These are phyloP conservation scores for Scalesia atractyloides DNA, from an alignment of 129 eudicot genomes.

Conservation along the genomic window DNA sequence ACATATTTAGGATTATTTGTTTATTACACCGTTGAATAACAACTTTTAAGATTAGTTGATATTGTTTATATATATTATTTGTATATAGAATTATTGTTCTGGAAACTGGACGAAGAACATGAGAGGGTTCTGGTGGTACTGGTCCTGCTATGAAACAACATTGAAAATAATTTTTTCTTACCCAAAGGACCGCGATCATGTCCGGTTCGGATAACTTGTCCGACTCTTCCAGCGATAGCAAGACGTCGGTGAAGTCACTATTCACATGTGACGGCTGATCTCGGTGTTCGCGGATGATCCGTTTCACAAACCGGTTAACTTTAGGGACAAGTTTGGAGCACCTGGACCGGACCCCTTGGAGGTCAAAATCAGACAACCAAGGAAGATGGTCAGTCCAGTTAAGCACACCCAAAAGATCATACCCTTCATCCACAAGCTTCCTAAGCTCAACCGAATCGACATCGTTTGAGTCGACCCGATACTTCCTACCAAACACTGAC, in stretches of 20 bases:
- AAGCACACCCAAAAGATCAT: conserved; percentile 64
- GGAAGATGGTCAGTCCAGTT: conserved; percentile 94
- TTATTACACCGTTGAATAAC: neutral
- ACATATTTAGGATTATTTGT: neutral
- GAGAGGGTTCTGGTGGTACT: no score
- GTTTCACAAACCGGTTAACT: conserved; percentile 69
- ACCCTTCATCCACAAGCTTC: conserved; percentile 78
- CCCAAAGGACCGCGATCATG: conserved; percentile 96
- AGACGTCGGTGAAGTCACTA: conserved; percentile 71
- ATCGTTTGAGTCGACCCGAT: conserved; percentile 29
- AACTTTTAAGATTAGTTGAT: neutral
- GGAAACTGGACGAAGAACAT: no score
- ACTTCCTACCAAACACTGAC: conserved; percentile 73
- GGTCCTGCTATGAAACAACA: no score
- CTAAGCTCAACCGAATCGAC: conserved; percentile 53
- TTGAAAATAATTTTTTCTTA: conserved; percentile 13
- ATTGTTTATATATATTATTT: no score
- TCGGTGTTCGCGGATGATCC: conserved; percentile 64
- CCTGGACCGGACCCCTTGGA: conserved; percentile 65
- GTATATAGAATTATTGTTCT: no score
- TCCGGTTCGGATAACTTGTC: conserved; percentile 80
- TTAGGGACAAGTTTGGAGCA: conserved; percentile 70
- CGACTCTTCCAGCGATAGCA: conserved; percentile 65
- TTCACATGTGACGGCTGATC: conserved; percentile 21
- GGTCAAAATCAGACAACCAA: conserved; percentile 63